Base-by-base conservation (phyloP, 805 yeast genomes). In the Nakazawaea ishiwadae region DNA sequence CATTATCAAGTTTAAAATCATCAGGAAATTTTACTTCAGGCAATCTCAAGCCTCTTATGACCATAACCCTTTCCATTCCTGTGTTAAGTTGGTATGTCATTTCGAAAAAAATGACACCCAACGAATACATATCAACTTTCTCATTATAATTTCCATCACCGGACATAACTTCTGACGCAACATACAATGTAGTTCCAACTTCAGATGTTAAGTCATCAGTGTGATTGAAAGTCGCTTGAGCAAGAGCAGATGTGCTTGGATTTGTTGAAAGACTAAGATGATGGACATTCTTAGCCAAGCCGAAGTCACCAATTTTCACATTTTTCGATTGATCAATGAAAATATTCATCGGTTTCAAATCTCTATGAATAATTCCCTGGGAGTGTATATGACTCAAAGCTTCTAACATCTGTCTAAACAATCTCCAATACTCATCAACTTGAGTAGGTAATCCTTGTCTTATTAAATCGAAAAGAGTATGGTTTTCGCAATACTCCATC, bases 401-500 rank as follows among this genome's bases (percentile, higher is more conserved):
- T 52, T 91, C 97, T 18, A 90, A 62, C 3, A 90, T 76, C 56
- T 91, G 97, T 33, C 96, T 70, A 48, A 93, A 74, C 4, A 91
- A 67, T 45, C 96, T 69, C 96, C 97, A 93, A 55, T 90, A 91
- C 51, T 86, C 95, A 44, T 77, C 84, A 0, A 86, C 67, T 37
- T 84, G 77, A 8, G 65, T 65, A 4, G 81, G 84, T 10, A 93
- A 67, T 0, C 88, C 89, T 44, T 82, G 86, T 31, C 77, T 75
- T 35, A 93, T 91, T 46, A 93, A 65, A 62, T 93, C 96, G 39
- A 75, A 74, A 21, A 93, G 63, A 0, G 99, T 91, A 44, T 86
- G 87, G 55, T 91, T 93, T 54, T 93, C 99, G 63, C 99, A 93
- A 53, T 93, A 93, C 59, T 93, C 99, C 99, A 93, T 93, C 56